These are phyloP conservation scores for Eudorina sp. DNA, from an alignment of 139 green algal species.

Conservation along the genomic window DNA sequence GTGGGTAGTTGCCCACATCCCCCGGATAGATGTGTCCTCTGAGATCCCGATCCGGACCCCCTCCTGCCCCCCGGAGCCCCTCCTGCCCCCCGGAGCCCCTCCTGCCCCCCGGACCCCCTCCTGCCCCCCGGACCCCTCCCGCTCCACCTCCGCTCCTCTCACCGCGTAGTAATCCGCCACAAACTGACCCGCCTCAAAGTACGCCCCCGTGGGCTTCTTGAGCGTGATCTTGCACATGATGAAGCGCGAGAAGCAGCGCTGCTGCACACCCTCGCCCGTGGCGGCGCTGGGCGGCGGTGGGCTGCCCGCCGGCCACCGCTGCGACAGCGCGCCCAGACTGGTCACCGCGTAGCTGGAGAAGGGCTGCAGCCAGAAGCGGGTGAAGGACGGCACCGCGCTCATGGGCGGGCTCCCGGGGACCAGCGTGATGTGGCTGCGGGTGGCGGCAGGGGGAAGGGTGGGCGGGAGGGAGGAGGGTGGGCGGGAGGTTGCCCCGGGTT, in stretches of 20 bases:
- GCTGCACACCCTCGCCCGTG: conserved; percentile 21
- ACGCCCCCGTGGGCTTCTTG: conserved; percentile 35
- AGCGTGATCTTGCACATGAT: conserved; percentile 49
- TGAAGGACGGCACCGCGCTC: conserved; percentile 24
- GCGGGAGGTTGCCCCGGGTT: no score
- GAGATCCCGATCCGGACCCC: no score
- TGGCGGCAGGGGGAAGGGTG: background rate
- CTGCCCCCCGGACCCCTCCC: no score
- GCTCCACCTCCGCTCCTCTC: background rate
- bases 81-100: no score
- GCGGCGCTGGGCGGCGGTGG: background rate
- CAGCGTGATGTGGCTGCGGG: conserved; percentile 32
- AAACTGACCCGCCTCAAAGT: conserved; percentile 39
- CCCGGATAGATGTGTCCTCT: no score
- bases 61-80: background rate
- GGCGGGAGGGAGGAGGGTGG: background rate
- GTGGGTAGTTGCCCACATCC: no score
- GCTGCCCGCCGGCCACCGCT: background rate
- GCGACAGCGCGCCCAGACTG: conserved; percentile 9
- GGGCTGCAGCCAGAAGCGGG: conserved; percentile 40
- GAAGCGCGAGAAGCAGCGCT: conserved; percentile 24
- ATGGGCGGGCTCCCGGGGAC: conserved; percentile 23
- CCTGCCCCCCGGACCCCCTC: no score
- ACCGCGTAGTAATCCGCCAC: conserved; percentile 36
- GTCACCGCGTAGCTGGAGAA: conserved; percentile 21